Evolutionary conservation across 139 green algal species (phyloP), one percentile per base, ranked within the genome.

Genomic region (Auxenochlorella pyrenoidosa): DNA sequence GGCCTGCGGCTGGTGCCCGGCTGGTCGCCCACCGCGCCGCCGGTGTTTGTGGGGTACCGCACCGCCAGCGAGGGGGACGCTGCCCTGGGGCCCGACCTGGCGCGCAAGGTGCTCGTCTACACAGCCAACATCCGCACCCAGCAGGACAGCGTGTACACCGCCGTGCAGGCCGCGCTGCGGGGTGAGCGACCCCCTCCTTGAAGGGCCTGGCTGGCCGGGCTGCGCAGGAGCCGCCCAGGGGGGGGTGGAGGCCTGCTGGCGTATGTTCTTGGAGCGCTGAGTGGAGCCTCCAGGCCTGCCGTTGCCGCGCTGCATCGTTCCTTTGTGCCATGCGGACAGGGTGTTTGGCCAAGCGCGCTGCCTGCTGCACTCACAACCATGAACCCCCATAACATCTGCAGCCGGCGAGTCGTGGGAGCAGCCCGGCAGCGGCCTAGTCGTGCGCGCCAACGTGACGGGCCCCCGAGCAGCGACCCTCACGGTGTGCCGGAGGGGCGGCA

Each of bases 371-470:
- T n/a, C n/a, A n/a, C n/a, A n/a, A n/a, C n/a, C n/a, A n/a, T n/a
- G n/a, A n/a, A n/a, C n/a, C 65, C 65, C 26, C 65, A 16, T 8
- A 15, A 32, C 66, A 10, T n/a, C 66, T 41, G 83, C 60, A 30
- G 19, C 38, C 1, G 75, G 82, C 34, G 65, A 83, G 54, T 43
- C 72, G 32, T 71, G 73, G 77, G 51, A 76, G 24, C 75, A 86
- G 59, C 72, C 72, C 38, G 72, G 38, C 38, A 19, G 26, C 15
- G 38, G 38, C n/a, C 38, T 78, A 16, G 72, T 78, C 38, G 38
- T 47, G 18, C 72, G 40, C 13, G 38, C 44, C n/a, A 58, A 6
- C 38, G 54, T 38, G 38, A 78, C 38, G 38, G 72, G 40, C 40
- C 21, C 38, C 18, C 21, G 38, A 1, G 72, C 36, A 21, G 72